A percentile compares a stretch with the other conserved stretches of the same genome.
Conservation (phyloP, 1,139 yeast genomes). For the Yamadazyma conglobata region DNA sequence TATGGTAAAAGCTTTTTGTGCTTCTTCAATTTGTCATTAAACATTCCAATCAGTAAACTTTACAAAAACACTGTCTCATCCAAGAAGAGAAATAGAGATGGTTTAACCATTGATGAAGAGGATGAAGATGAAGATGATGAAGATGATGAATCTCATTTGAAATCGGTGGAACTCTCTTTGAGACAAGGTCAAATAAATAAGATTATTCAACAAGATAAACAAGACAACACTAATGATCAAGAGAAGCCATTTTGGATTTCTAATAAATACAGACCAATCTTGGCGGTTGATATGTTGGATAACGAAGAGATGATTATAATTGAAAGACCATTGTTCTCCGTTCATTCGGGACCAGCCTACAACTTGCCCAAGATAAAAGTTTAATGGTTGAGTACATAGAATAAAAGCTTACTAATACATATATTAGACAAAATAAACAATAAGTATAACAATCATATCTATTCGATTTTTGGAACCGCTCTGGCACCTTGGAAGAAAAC, state of each 20-base stretch:
- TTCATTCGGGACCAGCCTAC: conserved; percentile 69
- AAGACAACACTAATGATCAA: conserved; percentile 17
- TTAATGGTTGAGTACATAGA: conserved; percentile 18
- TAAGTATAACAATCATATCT: conserved; percentile 1
- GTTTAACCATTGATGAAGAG: conserved; percentile 45
- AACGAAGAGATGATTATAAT: conserved; percentile 63
- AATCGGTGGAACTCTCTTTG: conserved; percentile 28
- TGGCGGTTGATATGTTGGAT: conserved; percentile 55
- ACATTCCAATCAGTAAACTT: conserved; percentile 46
- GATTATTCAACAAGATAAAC: conserved; percentile 28
- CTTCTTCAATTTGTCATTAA: conserved; percentile 63
- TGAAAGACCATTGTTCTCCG: conserved; percentile 71
- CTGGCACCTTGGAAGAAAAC: conserved; percentile 69
- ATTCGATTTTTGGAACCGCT: conserved; percentile 36
- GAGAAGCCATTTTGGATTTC: conserved; percentile 68
- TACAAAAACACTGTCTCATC: conserved; percentile 23
- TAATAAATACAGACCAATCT: conserved; percentile 70
- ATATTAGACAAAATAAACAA: conserved; percentile 1
- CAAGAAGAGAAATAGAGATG: conserved; percentile 64
- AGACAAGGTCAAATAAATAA: conserved; percentile 31
- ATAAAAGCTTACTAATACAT: conserved; percentile 2
- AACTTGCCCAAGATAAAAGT: conserved; percentile 64
- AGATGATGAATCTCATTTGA: conserved; percentile 27
- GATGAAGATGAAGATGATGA: conserved; percentile 25
- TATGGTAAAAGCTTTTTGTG: conserved; percentile 88